Percentiles rank a stretch among this genome's conserved stretches.
Conservation (phyloP, 495 filamentous ascomycete species). For the Pseudoneurospora amorphoporcata region DNA sequence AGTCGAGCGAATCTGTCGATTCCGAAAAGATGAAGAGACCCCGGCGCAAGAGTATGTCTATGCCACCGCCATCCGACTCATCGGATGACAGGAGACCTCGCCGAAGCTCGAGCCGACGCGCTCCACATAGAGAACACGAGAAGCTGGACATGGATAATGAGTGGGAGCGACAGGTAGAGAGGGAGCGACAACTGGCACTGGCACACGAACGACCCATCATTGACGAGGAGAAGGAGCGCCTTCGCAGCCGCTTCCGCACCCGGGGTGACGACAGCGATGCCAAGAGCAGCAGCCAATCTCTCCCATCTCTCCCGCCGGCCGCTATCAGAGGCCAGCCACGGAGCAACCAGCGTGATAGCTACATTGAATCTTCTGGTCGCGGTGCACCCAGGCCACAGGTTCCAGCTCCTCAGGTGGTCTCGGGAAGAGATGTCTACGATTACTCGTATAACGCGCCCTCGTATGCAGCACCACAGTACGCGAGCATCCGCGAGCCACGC, state of each 20-base stretch:
- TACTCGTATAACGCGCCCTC: slow-evolving; percentile 6
- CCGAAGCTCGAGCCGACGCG: slow-evolving; percentile 16
- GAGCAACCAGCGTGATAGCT: slow-evolving; percentile 21
- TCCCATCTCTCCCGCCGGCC: not conserved
- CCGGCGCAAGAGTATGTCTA: not conserved
- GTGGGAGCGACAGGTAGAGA: slow-evolving; percentile 7
- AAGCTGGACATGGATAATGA: slow-evolving; percentile 15
- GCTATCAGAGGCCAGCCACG: slow-evolving; percentile 8
- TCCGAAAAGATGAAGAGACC: slow-evolving; percentile 3
- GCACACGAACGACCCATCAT: slow-evolving; percentile 4
- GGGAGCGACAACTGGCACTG: slow-evolving; percentile 8
- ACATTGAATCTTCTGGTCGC: slow-evolving; percentile 26
- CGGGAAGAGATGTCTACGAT: slow-evolving; percentile 7
- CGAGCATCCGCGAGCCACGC: slow-evolving; percentile 13
- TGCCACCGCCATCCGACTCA: slow-evolving; percentile 9
- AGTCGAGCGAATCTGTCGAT: not conserved
- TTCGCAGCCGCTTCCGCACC: slow-evolving; percentile 19
- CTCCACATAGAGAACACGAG: slow-evolving; percentile 9
- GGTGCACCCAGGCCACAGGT: slow-evolving; percentile 15
- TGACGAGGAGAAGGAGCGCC: slow-evolving; percentile 17
- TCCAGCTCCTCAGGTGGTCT: slow-evolving; percentile 4
- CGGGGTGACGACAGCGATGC: slow-evolving; percentile 22
- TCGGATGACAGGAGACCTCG: slow-evolving; percentile 20
- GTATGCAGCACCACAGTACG: slow-evolving; percentile 9
- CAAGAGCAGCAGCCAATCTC: slow-evolving; percentile 14